Conservation (phyloP, 1,284 basidiomycete species). For the Xerocomus amazonicus region DNA sequence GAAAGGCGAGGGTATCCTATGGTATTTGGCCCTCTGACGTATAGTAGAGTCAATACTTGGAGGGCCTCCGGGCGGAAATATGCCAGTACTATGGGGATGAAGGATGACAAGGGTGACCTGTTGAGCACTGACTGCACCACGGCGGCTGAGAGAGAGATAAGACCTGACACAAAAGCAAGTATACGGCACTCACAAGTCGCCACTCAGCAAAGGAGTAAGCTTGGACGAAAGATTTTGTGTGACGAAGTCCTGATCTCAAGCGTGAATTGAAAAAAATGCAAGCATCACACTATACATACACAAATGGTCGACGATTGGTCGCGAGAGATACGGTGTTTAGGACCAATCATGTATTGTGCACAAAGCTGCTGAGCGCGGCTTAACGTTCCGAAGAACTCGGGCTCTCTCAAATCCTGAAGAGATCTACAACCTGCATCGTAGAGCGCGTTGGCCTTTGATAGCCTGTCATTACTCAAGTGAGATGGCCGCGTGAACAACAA, state of each 20-base stretch:
- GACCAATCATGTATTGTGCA: constrained; percentile 38
- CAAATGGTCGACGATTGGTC: constrained; percentile 41
- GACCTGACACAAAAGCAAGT: constrained; percentile 4
- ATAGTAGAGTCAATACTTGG: constrained; percentile 18
- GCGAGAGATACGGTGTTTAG: constrained; percentile 35
- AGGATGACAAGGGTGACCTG: constrained; percentile 42
- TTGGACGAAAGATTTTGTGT: constrained; percentile 41
- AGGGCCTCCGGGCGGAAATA: constrained; percentile 33
- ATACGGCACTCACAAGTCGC: constrained; percentile 46
- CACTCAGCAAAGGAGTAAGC: constrained; percentile 44
- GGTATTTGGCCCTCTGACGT: constrained; percentile 8
- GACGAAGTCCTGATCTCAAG: constrained; percentile 40
- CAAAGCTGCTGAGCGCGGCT: constrained; percentile 35
- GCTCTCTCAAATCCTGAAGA: constrained; percentile 40
- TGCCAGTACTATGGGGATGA: constrained; percentile 39
- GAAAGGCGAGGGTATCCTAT: constrained; percentile 11
- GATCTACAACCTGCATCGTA: constrained; percentile 46
- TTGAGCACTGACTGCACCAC: constrained; percentile 36
- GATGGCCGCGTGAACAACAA: not conserved
- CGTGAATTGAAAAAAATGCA: not conserved
- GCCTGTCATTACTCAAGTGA: constrained; percentile 24
- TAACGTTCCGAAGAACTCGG: constrained; percentile 38
- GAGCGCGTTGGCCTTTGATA: constrained; percentile 40
- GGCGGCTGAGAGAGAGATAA: constrained; percentile 37
- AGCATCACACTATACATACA: constrained; percentile 32